A percentile compares a stretch with the other conserved stretches of the same genome.
Conservation (phyloP, 2,329 filamentous ascomycete species). For the Colletotrichum tanaceti region DNA sequence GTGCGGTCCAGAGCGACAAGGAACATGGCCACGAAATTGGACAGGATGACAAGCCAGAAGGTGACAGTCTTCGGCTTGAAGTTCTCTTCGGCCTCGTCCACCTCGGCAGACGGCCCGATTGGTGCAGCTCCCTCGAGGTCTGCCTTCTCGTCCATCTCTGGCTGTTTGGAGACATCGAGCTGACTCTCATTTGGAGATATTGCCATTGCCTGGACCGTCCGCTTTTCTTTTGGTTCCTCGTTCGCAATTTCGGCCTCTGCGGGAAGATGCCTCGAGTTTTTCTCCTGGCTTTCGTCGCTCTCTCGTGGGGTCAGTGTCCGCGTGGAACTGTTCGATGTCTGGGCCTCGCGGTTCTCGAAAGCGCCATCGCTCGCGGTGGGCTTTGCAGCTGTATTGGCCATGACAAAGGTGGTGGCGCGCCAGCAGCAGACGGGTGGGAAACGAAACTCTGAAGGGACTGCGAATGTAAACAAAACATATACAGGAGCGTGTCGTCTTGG, state of each 20-base stretch:
- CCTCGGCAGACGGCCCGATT: background rate
- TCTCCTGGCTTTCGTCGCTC: constrained; percentile 26
- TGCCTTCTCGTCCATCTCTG: constrained; percentile 31
- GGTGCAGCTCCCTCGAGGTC: constrained; percentile 23
- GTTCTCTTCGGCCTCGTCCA: constrained; percentile 49
- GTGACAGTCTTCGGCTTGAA: constrained; percentile 64
- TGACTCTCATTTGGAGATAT: constrained; percentile 30
- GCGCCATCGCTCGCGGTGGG: constrained; percentile 16
- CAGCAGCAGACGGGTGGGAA: background rate
- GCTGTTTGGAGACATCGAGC: constrained; percentile 20
- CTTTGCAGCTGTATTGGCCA: constrained; percentile 21
- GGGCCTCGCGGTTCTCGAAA: constrained; percentile 9
- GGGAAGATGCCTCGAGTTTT: constrained; percentile 24
- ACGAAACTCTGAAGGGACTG: background rate
- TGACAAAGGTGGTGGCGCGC: constrained; percentile 8
- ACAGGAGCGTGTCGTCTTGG: background rate
- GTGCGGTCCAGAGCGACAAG: constrained; percentile 68
- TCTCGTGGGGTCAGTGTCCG: constrained; percentile 32
- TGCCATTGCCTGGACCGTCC: constrained; percentile 13
- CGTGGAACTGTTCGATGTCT: constrained; percentile 32
- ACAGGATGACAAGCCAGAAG: constrained; percentile 67
- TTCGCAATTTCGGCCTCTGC: background rate
- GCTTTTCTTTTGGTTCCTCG: background rate
- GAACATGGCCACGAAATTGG: constrained; percentile 66
- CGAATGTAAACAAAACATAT: constrained; percentile 16